Base-by-base conservation (phyloP, 1,139 yeast genomes). In the Zhuliangozyma blackwelliae region DNA sequence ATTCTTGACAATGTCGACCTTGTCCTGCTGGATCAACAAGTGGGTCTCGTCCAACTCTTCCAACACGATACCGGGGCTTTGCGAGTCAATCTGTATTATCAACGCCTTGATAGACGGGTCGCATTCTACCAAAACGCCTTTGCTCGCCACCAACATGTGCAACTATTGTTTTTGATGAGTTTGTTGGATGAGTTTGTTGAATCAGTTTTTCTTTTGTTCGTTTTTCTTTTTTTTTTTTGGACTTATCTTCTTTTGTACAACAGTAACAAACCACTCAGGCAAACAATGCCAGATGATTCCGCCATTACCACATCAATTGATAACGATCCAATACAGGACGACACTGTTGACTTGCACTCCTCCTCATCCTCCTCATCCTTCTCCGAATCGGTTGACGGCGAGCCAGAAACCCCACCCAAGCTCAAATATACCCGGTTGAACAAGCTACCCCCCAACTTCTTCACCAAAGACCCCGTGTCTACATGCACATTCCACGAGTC, bases 21-120 rank as follows among this genome's bases (percentile, higher is more conserved):
- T 83, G 31, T 76, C 75, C 28, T 82, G 82, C 46, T 86, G 92
- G 25, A 92, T 83, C 41, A 92, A 65, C 23, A 92, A 61, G 59
- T 92, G 97, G 1, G 94, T 85, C 31, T 90, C 97, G 55, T 92
- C 97, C 34, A 92, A 70, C 50, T 90, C 97, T 59, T 81, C 86
- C 12, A 82, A 69, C 5, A 89, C 84, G 5, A 88, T 82, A 41
- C 89, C 95, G 38, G 83, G 80, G 31, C 72, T 64, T 29, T 75
- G 76, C 0, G 86, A 65, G 57, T 89, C 96, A 30, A 89, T 84
- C 52, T 82, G 86, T 27, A 90, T 62, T 5, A 92, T 85, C 36
- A 92, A 68, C 0, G 97, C 96, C 44, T 82, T 73, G 44, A 92
- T 89, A 1, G 97, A 87, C 1, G 98, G 97, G 57, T 92, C 98